Base-by-base conservation (phyloP, 805 yeast genomes). In the Metschnikowia noctiluminum region DNA sequence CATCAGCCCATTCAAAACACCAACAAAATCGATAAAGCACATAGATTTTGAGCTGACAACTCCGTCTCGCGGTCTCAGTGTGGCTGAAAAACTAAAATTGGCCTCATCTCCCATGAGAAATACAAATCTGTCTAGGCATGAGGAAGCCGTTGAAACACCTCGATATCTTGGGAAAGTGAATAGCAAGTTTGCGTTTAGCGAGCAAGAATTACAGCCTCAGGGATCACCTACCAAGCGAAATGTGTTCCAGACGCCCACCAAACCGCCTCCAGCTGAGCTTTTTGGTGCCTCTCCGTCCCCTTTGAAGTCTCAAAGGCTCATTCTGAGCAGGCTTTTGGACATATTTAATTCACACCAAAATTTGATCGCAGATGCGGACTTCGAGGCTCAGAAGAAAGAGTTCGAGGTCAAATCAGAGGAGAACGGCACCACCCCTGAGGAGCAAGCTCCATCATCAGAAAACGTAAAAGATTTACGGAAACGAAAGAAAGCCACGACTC, bases 251-350 rank as follows among this genome's bases (percentile, higher is more conserved):
- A 57, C 62, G 3, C 62, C 62, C 3, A 44, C 56, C 0, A 61
- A 57, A 40, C 42, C 52, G 5, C 28, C 41, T 1, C 14, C 48
- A 30, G 31, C 42, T 0, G 41, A 54, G 2, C 49, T 54, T 12
- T 71, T 71, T 48, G 74, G 59, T 58, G 68, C 68, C 3, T 76
- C 81, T 7, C 81, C 81, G 0, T 71, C 78, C 3, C 79, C 80
- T 9, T 57, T 77, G 35, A 74, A 69, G 43, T 53, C 71, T 3
- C 68, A 66, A 48, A 46, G 73, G 26, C 56, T 63, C 30, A 53
- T 68, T 16, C 52, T 60, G 6, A 64, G 60, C 42, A 64, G 62
- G 41, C 55, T 82, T 9, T 69, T 77, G 3, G 76, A 76, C 34
- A 64, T 82, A 36, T 76, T 74, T 53, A 67, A 72, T 38, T 86